phyloP scores from a whole-genome alignment of 2,329 filamentous ascomycete genomes.

The Sporothrix brunneoviolacea region DNA sequence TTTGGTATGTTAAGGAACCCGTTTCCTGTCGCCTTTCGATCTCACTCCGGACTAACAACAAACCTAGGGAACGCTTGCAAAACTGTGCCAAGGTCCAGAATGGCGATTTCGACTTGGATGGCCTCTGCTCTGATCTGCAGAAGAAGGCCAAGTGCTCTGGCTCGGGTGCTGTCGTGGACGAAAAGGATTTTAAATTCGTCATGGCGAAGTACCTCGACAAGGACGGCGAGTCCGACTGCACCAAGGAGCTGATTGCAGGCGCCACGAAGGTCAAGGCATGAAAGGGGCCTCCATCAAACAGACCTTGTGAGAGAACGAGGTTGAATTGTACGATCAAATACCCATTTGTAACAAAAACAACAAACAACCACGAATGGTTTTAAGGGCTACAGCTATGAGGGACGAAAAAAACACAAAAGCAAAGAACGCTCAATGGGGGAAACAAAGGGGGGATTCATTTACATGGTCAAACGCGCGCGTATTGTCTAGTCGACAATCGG shows the following conservation, averaged over 20 bases:
- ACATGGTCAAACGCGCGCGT: neutral
- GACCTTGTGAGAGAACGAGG: neutral
- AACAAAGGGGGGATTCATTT: neutral
- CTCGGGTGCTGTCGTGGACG: constrained; percentile 78
- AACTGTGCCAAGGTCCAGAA: constrained; percentile 79
- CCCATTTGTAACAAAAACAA: too few relatives aligned
- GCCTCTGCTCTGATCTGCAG: constrained; percentile 83
- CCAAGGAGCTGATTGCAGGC: constrained; percentile 2
- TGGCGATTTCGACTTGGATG: constrained; percentile 89
- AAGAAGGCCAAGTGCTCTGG: constrained; percentile 96
- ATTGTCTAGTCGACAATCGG: neutral
- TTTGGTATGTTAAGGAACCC: constrained; percentile 62
- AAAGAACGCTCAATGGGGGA: too few relatives aligned
- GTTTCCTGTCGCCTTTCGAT: neutral
- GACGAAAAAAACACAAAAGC: too few relatives aligned
- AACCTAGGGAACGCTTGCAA: constrained; percentile 83
- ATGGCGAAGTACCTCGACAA: constrained; percentile 58
- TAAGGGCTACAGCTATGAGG: too few relatives aligned
- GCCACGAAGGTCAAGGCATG: neutral
- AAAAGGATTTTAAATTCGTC: constrained; percentile 79
- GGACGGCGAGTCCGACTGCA: constrained; percentile 10
- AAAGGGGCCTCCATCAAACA: neutral
- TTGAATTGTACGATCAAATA: too few relatives aligned
- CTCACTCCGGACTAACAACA: constrained; percentile 13
- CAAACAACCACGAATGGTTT: too few relatives aligned